Evolutionary conservation across 2,329 filamentous ascomycete genomes (phyloP), one percentile per base, ranked within the genome.

Genomic region (Aspergillus chevalieri): DNA sequence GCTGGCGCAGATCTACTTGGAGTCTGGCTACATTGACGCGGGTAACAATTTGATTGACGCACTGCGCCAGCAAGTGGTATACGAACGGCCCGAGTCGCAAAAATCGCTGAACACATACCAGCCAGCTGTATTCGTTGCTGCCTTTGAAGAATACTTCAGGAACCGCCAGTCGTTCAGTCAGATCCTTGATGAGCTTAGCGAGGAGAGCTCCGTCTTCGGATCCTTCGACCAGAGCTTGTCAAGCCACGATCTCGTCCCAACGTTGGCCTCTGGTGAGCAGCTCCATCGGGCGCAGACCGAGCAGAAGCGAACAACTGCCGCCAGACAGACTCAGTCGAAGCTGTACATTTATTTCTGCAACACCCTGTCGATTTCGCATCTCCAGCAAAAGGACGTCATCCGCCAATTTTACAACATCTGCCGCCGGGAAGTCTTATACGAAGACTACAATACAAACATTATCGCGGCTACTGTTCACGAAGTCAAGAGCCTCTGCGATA

Each of bases 31-130:
- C 48, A 66, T 65, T 14, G 55, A 69, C 24, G 65, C 72, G 42
- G 71, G 71, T 48, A 62, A 69, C 51, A 60, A 70, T 38, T 54
- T 78, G 3, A 66, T 77, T 4, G 65, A 74, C 30, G 73, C 78
- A 51, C 59, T 79, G 12, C 76, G 74, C 51, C 69, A 72, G 46
- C 74, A 78, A 50, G 69, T 78, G n/a, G 70, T 78, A 26, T 72
- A 74, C 19, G 69, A 71, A 33, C 70, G 75, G 36, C 57, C 68
- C 36, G 59, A 58, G 6, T 58, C 60, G 2, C 58, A 58, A 6
- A 57, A 57, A 36, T 46, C 57, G 1, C 49, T 70, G 51, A 58
- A 66, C 47, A 62, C 69, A 52, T 61, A 64, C 51, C 52, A 61
- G 1, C 70, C 71, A 7, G 73, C 74, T 8, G 65, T 75, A 2